phyloP scores from a whole-genome alignment of 345 rosid genomes.

The Eucalyptus pauciflora region DNA sequence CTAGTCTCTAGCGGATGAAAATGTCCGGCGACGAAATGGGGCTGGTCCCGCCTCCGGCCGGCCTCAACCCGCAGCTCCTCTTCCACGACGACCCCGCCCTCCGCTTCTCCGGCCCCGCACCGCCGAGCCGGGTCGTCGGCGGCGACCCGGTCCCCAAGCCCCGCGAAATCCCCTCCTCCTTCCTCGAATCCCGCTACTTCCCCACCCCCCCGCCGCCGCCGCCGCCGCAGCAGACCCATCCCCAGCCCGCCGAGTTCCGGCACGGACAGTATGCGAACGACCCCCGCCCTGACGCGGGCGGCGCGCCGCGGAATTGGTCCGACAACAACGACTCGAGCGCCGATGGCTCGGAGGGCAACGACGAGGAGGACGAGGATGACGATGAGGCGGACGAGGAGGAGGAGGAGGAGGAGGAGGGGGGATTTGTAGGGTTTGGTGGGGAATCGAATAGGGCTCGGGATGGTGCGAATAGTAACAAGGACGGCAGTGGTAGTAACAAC shows the following conservation, averaged over 20 bases:
- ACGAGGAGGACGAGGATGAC: constrained; percentile 26
- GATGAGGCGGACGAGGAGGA: constrained; percentile 18
- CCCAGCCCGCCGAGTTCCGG: constrained; percentile 14
- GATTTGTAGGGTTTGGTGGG: neutral
- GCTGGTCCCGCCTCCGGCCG: constrained; percentile 5
- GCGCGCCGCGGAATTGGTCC: constrained; percentile 3
- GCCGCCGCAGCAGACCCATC: neutral
- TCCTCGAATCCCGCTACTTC: constrained; percentile 42
- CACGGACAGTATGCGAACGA: constrained; percentile 1
- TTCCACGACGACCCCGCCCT: constrained; percentile 43
- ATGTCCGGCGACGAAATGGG: constrained; percentile 43
- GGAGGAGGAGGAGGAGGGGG: neutral
- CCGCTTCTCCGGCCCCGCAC: constrained; percentile 10
- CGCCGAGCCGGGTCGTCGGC: constrained; percentile 3
- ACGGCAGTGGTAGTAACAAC: neutral
- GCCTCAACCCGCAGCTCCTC: constrained; percentile 36
- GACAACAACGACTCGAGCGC: constrained; percentile 12
- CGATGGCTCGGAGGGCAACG: constrained; percentile 39
- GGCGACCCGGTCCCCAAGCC: constrained; percentile 34
- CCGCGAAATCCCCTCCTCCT: constrained; percentile 35
- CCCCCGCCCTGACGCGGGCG: neutral
- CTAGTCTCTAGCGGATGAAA: neutral
- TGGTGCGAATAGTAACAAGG: neutral
- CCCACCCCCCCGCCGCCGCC: neutral
- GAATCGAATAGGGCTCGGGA: neutral